Evolutionary conservation across 805 yeast species (phyloP).

Genomic region (Metschnikowia sp.): DNA sequence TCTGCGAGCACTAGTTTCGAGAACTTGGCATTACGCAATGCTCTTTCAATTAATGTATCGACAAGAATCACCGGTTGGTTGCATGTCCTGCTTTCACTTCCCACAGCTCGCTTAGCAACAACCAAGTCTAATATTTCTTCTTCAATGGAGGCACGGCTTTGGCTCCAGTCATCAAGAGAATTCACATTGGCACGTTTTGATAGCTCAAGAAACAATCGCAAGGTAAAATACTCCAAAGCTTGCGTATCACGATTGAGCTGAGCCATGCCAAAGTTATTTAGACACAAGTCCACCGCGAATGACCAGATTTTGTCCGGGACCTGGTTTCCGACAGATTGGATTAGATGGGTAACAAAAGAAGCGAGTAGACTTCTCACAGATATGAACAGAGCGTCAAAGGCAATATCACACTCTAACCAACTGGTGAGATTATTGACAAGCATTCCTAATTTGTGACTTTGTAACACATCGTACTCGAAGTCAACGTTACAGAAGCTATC

Average conservation of each 20-base stretch:
- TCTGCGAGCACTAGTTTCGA: constrained; percentile 27
- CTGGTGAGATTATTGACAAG: constrained; percentile 47
- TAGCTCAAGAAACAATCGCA: constrained; percentile 41
- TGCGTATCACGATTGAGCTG: constrained; percentile 34
- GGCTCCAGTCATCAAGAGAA: constrained; percentile 23
- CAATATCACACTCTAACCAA: constrained; percentile 62
- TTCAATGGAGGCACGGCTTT: constrained; percentile 31
- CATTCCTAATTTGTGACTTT: constrained; percentile 65
- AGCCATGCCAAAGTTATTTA: constrained; percentile 45
- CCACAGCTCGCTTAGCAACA: constrained; percentile 22
- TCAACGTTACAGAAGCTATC: constrained; percentile 38
- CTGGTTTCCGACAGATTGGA: constrained; percentile 10
- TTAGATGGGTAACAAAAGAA: constrained; percentile 36
- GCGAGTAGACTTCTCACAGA: constrained; percentile 50
- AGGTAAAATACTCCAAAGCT: constrained; percentile 45
- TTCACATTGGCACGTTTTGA: constrained; percentile 5
- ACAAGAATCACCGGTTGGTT: constrained; percentile 20
- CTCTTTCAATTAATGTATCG: constrained; percentile 30
- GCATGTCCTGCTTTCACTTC: background rate
- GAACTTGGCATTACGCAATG: constrained; percentile 21
- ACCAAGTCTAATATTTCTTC: constrained; percentile 46
- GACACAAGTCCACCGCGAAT: constrained; percentile 34
- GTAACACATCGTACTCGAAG: constrained; percentile 43
- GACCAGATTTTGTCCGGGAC: constrained; percentile 35
- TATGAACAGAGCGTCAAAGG: constrained; percentile 55